phyloP scores from a whole-genome alignment of 1,139 yeast genomes.

The Nadsonia starkeyi-henricii region DNA sequence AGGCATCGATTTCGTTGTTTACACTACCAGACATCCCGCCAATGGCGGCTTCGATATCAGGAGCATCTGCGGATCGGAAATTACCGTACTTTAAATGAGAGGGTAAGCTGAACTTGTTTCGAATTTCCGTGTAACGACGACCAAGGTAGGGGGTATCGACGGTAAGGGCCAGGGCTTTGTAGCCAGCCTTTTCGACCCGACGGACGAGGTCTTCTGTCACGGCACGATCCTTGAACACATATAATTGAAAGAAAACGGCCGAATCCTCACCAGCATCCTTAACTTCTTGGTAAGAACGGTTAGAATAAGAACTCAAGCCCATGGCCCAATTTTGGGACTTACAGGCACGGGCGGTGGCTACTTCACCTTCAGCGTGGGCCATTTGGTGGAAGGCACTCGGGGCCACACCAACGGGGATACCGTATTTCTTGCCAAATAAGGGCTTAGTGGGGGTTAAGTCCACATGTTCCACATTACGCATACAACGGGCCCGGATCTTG shows the following conservation, averaged over 20 bases:
- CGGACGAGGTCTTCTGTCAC: slow-evolving; percentile 32
- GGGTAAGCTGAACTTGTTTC: slow-evolving; percentile 33
- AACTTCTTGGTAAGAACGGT: slow-evolving; percentile 21
- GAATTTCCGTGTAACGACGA: slow-evolving; percentile 41
- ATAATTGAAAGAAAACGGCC: slow-evolving; percentile 28
- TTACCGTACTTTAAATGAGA: slow-evolving; percentile 21
- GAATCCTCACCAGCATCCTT: slow-evolving; percentile 20
- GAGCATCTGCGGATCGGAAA: slow-evolving; percentile 17
- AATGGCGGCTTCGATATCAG: slow-evolving; percentile 7
- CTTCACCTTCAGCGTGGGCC: slow-evolving; percentile 54
- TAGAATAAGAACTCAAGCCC: slow-evolving; percentile 25
- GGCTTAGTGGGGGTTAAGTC: slow-evolving; percentile 24
- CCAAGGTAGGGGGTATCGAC: slow-evolving; percentile 61
- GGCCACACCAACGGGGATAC: slow-evolving; percentile 48
- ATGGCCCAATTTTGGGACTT: slow-evolving; percentile 20
- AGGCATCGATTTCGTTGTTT: slow-evolving; percentile 49
- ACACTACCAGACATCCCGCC: slow-evolving; percentile 5
- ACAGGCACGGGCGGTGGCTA: slow-evolving; percentile 26
- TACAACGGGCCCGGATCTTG: slow-evolving; percentile 31
- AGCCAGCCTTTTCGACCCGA: slow-evolving; percentile 40
- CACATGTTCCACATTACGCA: slow-evolving; percentile 29
- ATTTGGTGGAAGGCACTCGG: slow-evolving; percentile 54
- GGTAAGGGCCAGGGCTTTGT: slow-evolving; percentile 46
- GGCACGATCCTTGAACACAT: slow-evolving; percentile 31
- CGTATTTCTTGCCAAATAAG: slow-evolving; percentile 30